Base-by-base conservation (phyloP, 2,329 filamentous ascomycete genomes). In the Neonectria punicea region DNA sequence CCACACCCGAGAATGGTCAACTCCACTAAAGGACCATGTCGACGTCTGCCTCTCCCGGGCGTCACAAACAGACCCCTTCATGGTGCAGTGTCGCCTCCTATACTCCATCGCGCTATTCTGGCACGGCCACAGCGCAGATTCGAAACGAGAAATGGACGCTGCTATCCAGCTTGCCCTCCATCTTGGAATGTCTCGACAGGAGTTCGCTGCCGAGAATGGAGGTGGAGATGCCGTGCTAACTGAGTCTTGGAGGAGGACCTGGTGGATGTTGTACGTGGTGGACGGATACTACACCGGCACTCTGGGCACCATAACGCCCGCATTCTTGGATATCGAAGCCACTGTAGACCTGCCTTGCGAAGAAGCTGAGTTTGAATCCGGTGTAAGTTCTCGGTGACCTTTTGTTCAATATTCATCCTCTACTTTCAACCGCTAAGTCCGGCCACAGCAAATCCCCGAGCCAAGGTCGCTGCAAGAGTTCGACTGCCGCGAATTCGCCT, bases 261-360 rank as follows among this genome's bases (percentile, higher is more conserved):
- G 90, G 90, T 93, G 91, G 91, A 86, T 88, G 72, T 74, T 93
- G 43, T 91, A 86, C 70, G 83, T 87, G 6, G 79, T 88, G 1
- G 90, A 92, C 74, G 87, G 85, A 41, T 76, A 73, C n/a, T 78
- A 78, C 10, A 74, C 75, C 0, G 78, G 73, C 1, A 80, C 78
- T 0, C 36, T 74, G 25, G 71, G 77, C 0, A 71, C 60, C 0
- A 68, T 72, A 53, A 71, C 67, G 0, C 77, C 80, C 14, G 66
- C 71, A 1, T 72, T 74, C 0, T 53, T 74, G 1, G 79, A 80
- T 43, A 78, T 90, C 0, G 77, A 82, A 2, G 82, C 84, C 1
- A 86, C 88, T 20, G 86, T 89, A 0, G 82, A 85, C 0, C 79
- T 93, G 4, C 91, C 90, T 0, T 91, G 90, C 60, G 89, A 92